Percentiles rank a stretch among this genome's conserved stretches.
Evolutionary conservation across 1,284 basidiomycete genomes (phyloP).

Genomic region (Ustilago loliicola): DNA sequence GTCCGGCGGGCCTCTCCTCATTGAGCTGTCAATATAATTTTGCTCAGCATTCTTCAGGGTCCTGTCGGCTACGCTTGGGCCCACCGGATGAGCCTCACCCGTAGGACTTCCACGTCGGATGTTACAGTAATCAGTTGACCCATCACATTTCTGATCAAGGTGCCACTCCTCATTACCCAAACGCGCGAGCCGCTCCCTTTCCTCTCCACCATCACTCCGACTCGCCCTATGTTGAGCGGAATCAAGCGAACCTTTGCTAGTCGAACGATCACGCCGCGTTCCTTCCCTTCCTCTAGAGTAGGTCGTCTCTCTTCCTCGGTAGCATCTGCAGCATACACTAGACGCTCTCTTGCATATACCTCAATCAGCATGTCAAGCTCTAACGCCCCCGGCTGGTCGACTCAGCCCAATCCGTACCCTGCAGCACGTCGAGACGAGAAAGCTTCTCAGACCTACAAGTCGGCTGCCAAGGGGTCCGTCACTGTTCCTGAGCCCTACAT

Average conservation of each 20-base stretch:
- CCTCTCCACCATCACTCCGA: neutral
- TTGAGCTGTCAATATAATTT: slow-evolving; percentile 8
- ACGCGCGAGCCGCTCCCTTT: neutral
- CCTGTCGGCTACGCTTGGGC: slow-evolving; percentile 10
- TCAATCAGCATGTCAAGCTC: slow-evolving; percentile 21
- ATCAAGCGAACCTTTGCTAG: slow-evolving; percentile 13
- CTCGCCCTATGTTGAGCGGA: slow-evolving; percentile 30
- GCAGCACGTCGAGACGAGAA: slow-evolving; percentile 62
- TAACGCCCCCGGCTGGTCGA: slow-evolving; percentile 60
- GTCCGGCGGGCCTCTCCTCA: neutral
- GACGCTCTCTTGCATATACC: slow-evolving; percentile 10
- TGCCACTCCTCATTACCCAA: neutral
- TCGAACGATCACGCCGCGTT: slow-evolving; percentile 7
- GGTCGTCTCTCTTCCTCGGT: neutral
- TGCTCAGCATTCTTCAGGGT: slow-evolving; percentile 12
- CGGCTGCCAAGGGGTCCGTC: slow-evolving; percentile 58
- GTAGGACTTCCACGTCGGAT: neutral
- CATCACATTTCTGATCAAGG: slow-evolving; percentile 10
- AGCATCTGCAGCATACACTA: neutral
- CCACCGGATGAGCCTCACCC: slow-evolving; percentile 15
- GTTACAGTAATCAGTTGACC: neutral
- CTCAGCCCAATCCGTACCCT: slow-evolving; percentile 60
- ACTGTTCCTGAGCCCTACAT: slow-evolving; percentile 66
- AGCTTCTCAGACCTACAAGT: slow-evolving; percentile 60
- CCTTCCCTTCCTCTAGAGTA: neutral